Percentiles rank a stretch among this genome's conserved stretches.
phyloP scores from a whole-genome alignment of 345 rosid genomes.

The Salix viminalis region DNA sequence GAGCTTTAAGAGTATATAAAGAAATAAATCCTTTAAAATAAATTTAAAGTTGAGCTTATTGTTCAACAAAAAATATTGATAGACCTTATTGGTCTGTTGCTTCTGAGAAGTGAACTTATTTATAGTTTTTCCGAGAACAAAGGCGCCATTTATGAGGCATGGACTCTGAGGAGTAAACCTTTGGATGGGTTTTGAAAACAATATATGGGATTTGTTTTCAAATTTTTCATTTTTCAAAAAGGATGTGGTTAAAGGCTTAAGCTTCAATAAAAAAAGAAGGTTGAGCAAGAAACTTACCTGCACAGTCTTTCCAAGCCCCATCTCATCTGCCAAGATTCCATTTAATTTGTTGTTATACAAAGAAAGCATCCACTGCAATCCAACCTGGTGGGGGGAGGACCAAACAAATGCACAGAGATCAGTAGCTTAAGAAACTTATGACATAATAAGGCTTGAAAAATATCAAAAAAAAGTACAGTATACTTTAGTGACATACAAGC shows the following conservation, averaged over 20 bases:
- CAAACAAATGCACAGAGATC: constrained; percentile 2
- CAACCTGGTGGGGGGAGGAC: constrained; percentile 54
- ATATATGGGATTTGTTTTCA: background rate
- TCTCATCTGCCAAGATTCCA: constrained; percentile 99
- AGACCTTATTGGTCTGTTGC: background rate
- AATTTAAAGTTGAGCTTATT: background rate
- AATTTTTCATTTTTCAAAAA: background rate
- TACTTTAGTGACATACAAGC: constrained; percentile 62
- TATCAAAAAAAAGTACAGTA: constrained; percentile 4
- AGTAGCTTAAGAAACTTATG: constrained; percentile 5
- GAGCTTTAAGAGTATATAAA: background rate
- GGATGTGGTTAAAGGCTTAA: background rate
- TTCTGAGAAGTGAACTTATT: background rate
- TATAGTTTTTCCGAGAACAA: background rate
- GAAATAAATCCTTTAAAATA: background rate
- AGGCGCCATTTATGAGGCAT: background rate
- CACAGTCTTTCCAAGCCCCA: constrained; percentile 99
- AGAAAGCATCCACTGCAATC: constrained; percentile 99
- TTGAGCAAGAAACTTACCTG: constrained; percentile 51
- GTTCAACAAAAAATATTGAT: too few species aligned
- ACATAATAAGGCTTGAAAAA: background rate
- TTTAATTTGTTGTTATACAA: constrained; percentile 95
- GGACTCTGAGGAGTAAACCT: background rate
- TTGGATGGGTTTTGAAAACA: background rate
- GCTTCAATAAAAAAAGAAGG: background rate